Conservation (phyloP, 208 protist genomes). For the Acanthamoeba royreba region DNA sequence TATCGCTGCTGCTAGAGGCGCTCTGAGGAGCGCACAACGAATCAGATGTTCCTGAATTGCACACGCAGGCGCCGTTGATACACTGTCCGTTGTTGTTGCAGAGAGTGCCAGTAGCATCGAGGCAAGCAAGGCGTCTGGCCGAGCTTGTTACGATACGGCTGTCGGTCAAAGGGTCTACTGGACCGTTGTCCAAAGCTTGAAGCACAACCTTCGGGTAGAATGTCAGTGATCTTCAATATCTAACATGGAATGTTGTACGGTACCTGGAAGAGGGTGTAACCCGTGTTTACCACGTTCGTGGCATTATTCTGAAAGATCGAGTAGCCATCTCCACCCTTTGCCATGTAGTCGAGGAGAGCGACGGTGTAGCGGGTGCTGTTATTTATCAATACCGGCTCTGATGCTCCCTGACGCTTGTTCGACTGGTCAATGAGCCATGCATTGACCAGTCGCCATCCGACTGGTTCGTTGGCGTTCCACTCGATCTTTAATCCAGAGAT, state of each 20-base stretch:
- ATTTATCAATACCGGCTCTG: neutral
- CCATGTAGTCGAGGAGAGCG: neutral
- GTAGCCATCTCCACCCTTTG: conserved; percentile 5
- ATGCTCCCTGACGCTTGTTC: too few relatives aligned
- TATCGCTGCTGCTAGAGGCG: neutral
- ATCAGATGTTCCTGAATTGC: neutral
- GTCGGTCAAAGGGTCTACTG: neutral
- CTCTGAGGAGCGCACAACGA: neutral
- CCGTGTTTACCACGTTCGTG: neutral
- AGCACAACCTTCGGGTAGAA: neutral
- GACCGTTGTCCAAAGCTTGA: neutral
- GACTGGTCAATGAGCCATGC: neutral
- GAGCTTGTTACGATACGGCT: neutral
- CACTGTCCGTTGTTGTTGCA: neutral
- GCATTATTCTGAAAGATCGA: neutral
- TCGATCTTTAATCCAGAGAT: neutral
- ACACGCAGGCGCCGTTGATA: neutral
- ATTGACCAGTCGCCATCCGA: neutral
- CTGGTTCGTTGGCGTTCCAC: neutral
- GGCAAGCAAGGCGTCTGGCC: neutral
- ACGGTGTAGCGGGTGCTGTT: neutral
- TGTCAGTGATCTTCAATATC: neutral
- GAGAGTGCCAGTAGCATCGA: neutral
- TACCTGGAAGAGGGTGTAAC: neutral
- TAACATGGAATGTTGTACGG: neutral